Base-by-base conservation (phyloP, 805 yeast genomes). In the Saccharomycopsis vini region DNA sequence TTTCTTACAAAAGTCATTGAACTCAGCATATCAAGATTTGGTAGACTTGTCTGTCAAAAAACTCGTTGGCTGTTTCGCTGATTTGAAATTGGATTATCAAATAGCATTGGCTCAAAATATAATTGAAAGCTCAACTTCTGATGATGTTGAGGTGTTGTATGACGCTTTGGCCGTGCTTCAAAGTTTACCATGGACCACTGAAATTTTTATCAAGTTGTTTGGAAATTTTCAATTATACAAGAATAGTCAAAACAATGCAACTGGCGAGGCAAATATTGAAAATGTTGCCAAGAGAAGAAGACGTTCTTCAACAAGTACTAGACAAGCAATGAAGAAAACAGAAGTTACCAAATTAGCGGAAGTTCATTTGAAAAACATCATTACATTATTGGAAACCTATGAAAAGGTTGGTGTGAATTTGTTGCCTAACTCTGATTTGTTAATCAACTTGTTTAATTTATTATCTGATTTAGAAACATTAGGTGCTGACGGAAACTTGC, bases 401-500 rank as follows among this genome's bases (percentile, higher is more conserved):
- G 95, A 89, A 53, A 67, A 66, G 45, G 55, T 53, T 13, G 53
- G 61, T 9, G 53, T 54, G 13, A 57, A 61, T 13, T 54, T 60
- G 34, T 33, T 36, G 1, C 62, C 63, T 45, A 55, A 67, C 24
- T 69, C 78, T 2, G 67, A 65, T 20, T 61, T 79, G 40, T 61
- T 79, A 33, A 66, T 68, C 41, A 62, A 74, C 13, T 58, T 79
- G 47, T 79, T 84, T 63, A 73, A 73, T 50, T 66, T 81, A 30
- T 64, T 84, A 40, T 75, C 85, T 42, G 92, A 84, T 58, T 66
- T 83, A 51, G 92, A 84, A 58, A 79, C 95, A 23, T 69, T 92
- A 39, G 95, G 95, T 36, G 79, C 77, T 51, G 97, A 89, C 58
- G 95, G 95, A 33, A 86, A 87, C 46, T 67, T 92, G 50, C 95